phyloP scores from a whole-genome alignment of 1,284 basidiomycete genomes.

The Peniophora sp. region DNA sequence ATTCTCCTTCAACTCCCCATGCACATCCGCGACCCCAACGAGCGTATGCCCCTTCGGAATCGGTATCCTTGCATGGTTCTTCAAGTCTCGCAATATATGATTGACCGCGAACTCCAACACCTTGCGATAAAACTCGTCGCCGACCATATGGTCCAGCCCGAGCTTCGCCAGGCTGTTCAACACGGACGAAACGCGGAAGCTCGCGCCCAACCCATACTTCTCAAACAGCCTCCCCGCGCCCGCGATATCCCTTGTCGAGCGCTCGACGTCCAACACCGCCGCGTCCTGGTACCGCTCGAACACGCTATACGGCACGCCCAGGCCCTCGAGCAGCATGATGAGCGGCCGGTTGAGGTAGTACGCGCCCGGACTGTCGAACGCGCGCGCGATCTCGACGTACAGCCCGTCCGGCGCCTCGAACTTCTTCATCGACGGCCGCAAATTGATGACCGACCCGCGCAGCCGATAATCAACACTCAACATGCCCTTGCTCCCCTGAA shows the following conservation, averaged over 20 bases:
- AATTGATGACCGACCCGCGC: constrained; percentile 33
- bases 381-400: constrained; percentile 54
- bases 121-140: constrained; percentile 43
- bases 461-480: constrained; percentile 47
- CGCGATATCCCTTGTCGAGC: constrained; percentile 33
- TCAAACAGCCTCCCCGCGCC: constrained; percentile 40
- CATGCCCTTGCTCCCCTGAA: constrained; percentile 58
- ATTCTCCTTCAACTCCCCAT: constrained; percentile 37
- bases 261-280: constrained; percentile 39
- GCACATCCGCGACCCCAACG: constrained; percentile 61
- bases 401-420: constrained; percentile 40
- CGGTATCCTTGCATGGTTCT: constrained; percentile 61
- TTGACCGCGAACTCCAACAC: constrained; percentile 46
- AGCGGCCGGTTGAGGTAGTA: constrained; percentile 63
- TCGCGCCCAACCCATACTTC: constrained; percentile 31
- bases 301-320: constrained; percentile 42
- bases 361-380: constrained; percentile 50
- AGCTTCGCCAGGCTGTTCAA: constrained; percentile 30
- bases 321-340: constrained; percentile 55
- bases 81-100: constrained; percentile 59
- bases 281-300: constrained; percentile 49
- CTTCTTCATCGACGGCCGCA: constrained; percentile 57
- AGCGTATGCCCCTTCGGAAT: constrained; percentile 54
- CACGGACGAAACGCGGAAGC: constrained; percentile 30
- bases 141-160: constrained; percentile 16